Base-by-base conservation (phyloP, 805 yeast species). In the Torulaspora quercuum region DNA sequence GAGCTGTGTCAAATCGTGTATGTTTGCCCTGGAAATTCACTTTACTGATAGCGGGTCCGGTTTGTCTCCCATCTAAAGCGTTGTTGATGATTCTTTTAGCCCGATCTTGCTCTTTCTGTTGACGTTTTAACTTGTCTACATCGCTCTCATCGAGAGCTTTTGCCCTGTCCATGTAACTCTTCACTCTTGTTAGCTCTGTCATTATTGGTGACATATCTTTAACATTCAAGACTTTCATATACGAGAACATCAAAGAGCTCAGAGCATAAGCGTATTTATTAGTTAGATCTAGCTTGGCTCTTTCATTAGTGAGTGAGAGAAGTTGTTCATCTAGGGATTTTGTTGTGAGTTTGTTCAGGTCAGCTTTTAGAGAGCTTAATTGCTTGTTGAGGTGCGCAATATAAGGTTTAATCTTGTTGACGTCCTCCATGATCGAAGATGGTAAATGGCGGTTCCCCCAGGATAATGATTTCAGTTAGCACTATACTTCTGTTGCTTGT, bases 111-210 rank as follows among this genome's bases (percentile, higher is more conserved):
- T 44, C 65, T 12, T 61, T 63, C 3, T 63, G 55, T 24, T 65
- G 64, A 4, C 57, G 58, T 13, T 49, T 45, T 4, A 50, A 51
- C 13, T 57, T 50, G n/a, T 38, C 31, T 18, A 33, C 41, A 7
- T 40, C 57, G 41, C 26, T 58, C 37, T 39, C 49, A 35, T 40
- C 60, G 30, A 37, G 30, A 21, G 41, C 42, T 28, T 47, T 75
- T 23, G 75, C 69, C 50, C 78, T 69, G 24, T 70, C 70, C 78
- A 82, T 80, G 46, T 80, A 82, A n/a, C 68, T 52, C 55, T 81
- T 82, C 25, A 84, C 80, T 43, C 88, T 67, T 6, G 65, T 68
- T 35, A 85, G 63, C 51, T 83, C 94, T 19, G 63, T 63, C 78
- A 80, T 76, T 13, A 87, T 73, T 2, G 81, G 78, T 5, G 42